Evolutionary conservation across 305 asterid species (phyloP).

Genomic region (Salvia sclarea): DNA sequence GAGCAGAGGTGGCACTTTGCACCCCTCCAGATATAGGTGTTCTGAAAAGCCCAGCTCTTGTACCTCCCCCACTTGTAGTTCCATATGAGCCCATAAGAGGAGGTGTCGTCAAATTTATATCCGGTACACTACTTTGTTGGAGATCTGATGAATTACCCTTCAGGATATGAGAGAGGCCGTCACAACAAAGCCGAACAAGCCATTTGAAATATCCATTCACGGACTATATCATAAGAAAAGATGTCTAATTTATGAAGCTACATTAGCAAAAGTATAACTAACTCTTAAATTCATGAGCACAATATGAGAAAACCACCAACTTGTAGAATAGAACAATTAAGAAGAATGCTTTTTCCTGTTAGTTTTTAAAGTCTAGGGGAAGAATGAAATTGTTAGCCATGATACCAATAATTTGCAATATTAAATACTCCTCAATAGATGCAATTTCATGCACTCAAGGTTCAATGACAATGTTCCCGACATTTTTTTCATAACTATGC

Average conservation of each 20-base stretch:
- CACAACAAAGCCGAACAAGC: constrained; percentile 51
- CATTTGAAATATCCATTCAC: constrained; percentile 43
- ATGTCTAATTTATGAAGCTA: constrained; percentile 35
- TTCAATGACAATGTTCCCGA: background rate
- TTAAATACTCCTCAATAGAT: background rate
- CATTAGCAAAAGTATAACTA: constrained; percentile 4
- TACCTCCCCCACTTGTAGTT: constrained; percentile 58
- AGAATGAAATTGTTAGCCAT: background rate
- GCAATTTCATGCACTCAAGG: background rate
- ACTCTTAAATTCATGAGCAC: background rate
- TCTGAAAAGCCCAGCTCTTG: constrained; percentile 95
- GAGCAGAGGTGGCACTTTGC: constrained; percentile 97
- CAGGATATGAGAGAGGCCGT: constrained; percentile 60
- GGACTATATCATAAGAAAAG: constrained; percentile 41
- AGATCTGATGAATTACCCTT: constrained; percentile 65
- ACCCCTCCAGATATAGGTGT: constrained; percentile 99
- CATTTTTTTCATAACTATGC: background rate
- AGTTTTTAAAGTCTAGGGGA: background rate
- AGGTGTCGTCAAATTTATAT: constrained; percentile 43
- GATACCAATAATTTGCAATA: background rate
- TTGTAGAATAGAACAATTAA: background rate
- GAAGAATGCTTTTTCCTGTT: background rate
- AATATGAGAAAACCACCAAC: constrained; percentile 8
- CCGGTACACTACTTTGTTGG: constrained; percentile 40
- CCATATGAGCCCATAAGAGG: constrained; percentile 49